These are phyloP conservation scores for Trichoderma hamatum DNA, from an alignment of 2,329 filamentous ascomycete species.

Conservation along the genomic window DNA sequence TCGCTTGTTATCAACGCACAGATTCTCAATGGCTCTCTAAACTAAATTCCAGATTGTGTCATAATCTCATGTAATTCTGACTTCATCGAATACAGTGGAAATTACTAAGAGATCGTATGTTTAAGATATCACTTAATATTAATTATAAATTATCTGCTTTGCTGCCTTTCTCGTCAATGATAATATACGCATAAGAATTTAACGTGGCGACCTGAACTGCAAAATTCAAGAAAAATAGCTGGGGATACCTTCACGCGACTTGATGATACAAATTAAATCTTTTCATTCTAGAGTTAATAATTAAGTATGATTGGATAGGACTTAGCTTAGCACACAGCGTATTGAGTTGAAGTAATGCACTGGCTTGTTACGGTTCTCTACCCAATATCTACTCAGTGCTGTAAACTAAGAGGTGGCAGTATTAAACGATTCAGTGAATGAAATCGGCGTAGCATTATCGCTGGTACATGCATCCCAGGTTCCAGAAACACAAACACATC, in stretches of 20 bases:
- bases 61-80: not conserved
- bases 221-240: too few relatives aligned
- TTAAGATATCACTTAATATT: not conserved
- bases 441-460: slow-evolving; percentile 68
- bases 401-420: slow-evolving; percentile 64
- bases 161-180: not conserved
- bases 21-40: not conserved
- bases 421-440: slow-evolving; percentile 58
- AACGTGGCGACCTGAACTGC: not conserved
- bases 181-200: not conserved
- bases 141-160: not conserved
- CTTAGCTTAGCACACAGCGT: too few relatives aligned
- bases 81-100: not conserved
- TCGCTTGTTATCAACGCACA: not conserved
- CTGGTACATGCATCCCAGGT: too few relatives aligned
- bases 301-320: too few relatives aligned
- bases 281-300: too few relatives aligned
- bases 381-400: not conserved
- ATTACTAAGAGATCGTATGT: not conserved
- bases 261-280: too few relatives aligned
- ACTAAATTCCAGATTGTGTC: not conserved
- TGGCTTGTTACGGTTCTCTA: too few relatives aligned
- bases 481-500: slow-evolving; percentile 68
- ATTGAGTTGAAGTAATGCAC: too few relatives aligned
- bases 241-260: too few relatives aligned